Conservation (phyloP, 1,284 basidiomycete genomes). For the Earliella scabrosa region DNA sequence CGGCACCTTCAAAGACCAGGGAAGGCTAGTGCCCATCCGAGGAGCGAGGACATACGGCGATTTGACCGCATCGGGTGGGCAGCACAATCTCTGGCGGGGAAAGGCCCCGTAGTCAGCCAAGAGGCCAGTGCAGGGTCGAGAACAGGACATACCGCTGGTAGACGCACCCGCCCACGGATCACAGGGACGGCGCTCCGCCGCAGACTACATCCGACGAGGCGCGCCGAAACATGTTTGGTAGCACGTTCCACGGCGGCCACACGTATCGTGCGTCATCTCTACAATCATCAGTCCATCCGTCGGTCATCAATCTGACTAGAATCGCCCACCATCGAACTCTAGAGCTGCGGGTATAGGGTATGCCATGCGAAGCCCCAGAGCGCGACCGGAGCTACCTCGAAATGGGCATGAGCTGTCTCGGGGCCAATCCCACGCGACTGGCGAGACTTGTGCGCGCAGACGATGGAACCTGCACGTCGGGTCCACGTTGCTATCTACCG, state of each 20-base stretch:
- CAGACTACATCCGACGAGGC: constrained; percentile 17
- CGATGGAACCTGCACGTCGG: constrained; percentile 10
- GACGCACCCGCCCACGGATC: constrained; percentile 18
- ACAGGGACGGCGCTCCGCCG: constrained; percentile 25
- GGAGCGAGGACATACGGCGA: constrained; percentile 7
- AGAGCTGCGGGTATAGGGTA: constrained; percentile 19
- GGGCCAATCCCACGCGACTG: constrained; percentile 21
- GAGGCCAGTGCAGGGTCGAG: constrained; percentile 6
- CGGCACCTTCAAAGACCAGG: constrained; percentile 21
- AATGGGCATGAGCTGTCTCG: constrained; percentile 24
- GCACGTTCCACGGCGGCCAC: constrained; percentile 24
- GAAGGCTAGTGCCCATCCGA: constrained; percentile 19
- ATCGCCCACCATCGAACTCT: constrained; percentile 24
- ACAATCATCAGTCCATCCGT: constrained; percentile 18
- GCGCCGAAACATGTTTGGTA: constrained; percentile 25
- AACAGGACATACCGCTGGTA: constrained; percentile 13
- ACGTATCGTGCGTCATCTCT: constrained; percentile 16
- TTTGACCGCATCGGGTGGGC: constrained; percentile 9
- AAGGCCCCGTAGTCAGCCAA: constrained; percentile 7
- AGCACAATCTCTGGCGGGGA: constrained; percentile 5
- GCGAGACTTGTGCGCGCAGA: constrained; percentile 22
- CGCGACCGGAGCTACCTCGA: constrained; percentile 24
- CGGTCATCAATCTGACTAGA: constrained; percentile 29
- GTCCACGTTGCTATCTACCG: constrained; percentile 23
- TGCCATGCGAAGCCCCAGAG: constrained; percentile 25